A percentile compares a stretch with the other conserved stretches of the same genome.
phyloP scores from a whole-genome alignment of 2,329 filamentous ascomycete species.

The Plectosphaerella plurivora region DNA sequence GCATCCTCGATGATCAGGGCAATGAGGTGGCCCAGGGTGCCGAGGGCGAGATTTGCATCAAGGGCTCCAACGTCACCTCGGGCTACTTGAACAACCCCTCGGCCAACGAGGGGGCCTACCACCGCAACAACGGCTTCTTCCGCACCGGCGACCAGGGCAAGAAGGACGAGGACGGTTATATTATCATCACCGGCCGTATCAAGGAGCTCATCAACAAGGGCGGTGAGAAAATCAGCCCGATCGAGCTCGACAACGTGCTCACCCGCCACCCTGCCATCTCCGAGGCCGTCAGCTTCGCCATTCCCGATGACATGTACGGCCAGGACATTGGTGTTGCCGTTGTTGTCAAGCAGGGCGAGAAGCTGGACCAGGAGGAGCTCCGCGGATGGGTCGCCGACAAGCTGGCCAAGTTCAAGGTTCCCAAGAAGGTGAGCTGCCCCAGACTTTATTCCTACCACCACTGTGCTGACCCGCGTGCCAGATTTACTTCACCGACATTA shows the following conservation, averaged over 20 bases:
- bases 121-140: slow-evolving; percentile 71
- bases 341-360: slow-evolving; percentile 63
- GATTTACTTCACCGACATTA: slow-evolving; percentile 77
- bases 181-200: slow-evolving; percentile 85
- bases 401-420: slow-evolving; percentile 79
- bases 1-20: slow-evolving; percentile 68
- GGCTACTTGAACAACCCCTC: slow-evolving; percentile 80
- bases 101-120: slow-evolving; percentile 70
- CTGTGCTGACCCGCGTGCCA: slow-evolving; percentile 22
- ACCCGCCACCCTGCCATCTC: slow-evolving; percentile 67
- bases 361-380: slow-evolving; percentile 54
- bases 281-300: slow-evolving; percentile 80
- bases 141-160: slow-evolving; percentile 84
- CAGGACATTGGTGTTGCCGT: slow-evolving; percentile 77
- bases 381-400: slow-evolving; percentile 65
- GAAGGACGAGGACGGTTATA: slow-evolving; percentile 73
- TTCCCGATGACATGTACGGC: slow-evolving; percentile 77
- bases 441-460: neutral
- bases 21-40: slow-evolving; percentile 62
- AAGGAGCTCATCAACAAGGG: slow-evolving; percentile 92
- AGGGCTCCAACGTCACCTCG: slow-evolving; percentile 76
- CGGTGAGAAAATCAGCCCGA: slow-evolving; percentile 84
- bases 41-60: slow-evolving; percentile 80
- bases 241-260: slow-evolving; percentile 80
- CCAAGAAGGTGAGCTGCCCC: slow-evolving; percentile 61